Evolutionary conservation across 192 early-diverging fungal genomes (phyloP), one percentile per base, ranked within the genome.

Genomic region (Coemansia sp.): DNA sequence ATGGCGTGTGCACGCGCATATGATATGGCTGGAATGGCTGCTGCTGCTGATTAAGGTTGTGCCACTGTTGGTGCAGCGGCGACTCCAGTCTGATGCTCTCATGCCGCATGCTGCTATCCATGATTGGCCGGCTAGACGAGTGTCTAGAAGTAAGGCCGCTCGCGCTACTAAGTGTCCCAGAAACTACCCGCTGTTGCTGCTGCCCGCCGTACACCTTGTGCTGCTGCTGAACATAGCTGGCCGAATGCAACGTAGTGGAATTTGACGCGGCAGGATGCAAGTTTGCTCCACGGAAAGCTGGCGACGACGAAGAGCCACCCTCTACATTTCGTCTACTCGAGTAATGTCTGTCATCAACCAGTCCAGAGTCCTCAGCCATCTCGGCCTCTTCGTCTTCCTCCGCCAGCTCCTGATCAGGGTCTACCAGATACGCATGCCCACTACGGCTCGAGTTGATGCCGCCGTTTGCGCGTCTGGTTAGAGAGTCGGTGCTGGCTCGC

Each of bases 231-330:
- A 73, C 33, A 20, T 78, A 73, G 65, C 73, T 84, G 34, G 64
- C 24, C 22, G 76, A 77, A 40, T 77, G 81, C 43, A 84, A 55
- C 65, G 81, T 84, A 3, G 81, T 84, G 10, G 81, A 73, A 60
- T 77, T 77, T 1, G 81, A 84, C 15, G 81, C 71, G 36, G 72
- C 59, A 6, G 67, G 49, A 33, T 84, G 81, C 68, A 84, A 47
- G 40, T 78, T 68, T 10, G 70, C 52, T 27, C 76, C 71, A 31
- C 55, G 62, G 51, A 47, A 46, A 0, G 47, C 29, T 18, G 54
- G 27, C 27, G 54, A 55, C 13, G 54, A 20, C 34, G 61, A 42
- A 44, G 54, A 33, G 41, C 51, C 60, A 51, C 61, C 68, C 38
- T 15, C 55, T 20, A 6, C 43, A 40, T 31, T 44, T 62, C 27